Conservation (phyloP, 192 early-diverging fungal species). For the Radiomyces spectabilis region DNA sequence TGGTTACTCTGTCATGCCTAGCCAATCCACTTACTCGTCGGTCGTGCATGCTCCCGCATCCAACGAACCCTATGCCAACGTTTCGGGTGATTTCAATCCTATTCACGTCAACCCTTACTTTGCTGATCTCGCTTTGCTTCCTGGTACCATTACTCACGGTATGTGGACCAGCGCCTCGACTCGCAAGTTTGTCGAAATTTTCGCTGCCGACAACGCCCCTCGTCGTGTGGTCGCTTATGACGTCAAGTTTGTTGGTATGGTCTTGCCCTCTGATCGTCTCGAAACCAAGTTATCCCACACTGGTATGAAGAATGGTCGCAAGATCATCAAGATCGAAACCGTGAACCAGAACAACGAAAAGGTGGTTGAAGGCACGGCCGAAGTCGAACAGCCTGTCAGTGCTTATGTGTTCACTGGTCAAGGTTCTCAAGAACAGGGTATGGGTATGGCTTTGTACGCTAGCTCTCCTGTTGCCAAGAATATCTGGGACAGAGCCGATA, state of each 20-base stretch:
- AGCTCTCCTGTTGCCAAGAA: conserved; percentile 74
- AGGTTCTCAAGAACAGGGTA: conserved; percentile 91
- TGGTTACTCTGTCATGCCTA: conserved; percentile 88
- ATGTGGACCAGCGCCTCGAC: conserved; percentile 96
- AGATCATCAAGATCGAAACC: conserved; percentile 88
- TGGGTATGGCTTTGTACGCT: conserved; percentile 92
- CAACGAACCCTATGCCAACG: conserved; percentile 82
- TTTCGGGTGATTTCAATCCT: conserved; percentile 89
- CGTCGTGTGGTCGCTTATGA: conserved; percentile 80
- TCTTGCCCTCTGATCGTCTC: conserved; percentile 82
- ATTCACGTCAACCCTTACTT: conserved; percentile 96
- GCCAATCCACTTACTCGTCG: conserved; percentile 78
- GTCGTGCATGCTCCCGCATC: conserved; percentile 77
- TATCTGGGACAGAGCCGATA: conserved; percentile 89
- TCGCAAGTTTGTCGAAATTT: conserved; percentile 92
- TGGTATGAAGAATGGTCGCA: conserved; percentile 94
- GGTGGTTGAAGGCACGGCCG: conserved; percentile 83
- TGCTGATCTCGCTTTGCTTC: conserved; percentile 81
- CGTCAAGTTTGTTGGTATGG: conserved; percentile 90
- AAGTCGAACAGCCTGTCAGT: conserved; percentile 89
- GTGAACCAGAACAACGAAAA: conserved; percentile 77
- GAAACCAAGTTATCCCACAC: conserved; percentile 87
- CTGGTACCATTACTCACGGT: conserved; percentile 93
- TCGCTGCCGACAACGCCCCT: conserved; percentile 89
- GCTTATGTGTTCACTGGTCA: conserved; percentile 95